These are phyloP conservation scores for Mollisia scopiformis DNA, from an alignment of 2,329 filamentous ascomycete species.

Conservation along the genomic window DNA sequence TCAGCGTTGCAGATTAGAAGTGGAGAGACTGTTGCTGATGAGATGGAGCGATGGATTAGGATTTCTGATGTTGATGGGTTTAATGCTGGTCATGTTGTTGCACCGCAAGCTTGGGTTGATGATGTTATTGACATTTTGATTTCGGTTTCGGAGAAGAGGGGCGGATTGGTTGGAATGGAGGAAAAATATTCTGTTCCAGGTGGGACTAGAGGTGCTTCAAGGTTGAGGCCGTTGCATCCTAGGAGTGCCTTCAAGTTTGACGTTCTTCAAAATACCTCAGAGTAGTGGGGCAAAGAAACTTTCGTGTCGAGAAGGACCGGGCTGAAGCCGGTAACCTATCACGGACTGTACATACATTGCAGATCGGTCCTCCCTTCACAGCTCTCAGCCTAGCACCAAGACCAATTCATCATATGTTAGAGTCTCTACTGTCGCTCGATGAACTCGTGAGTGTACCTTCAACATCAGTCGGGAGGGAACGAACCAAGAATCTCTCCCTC, in stretches of 20 bases:
- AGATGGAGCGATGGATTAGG: background rate
- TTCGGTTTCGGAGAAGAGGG: background rate
- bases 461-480: too few species aligned
- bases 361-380: too few species aligned
- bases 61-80: slow-evolving; percentile 1
- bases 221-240: background rate
- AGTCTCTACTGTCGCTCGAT: too few species aligned
- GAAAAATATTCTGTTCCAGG: background rate
- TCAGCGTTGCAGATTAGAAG: background rate
- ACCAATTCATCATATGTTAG: too few species aligned
- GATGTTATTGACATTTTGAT: background rate
- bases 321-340: too few species aligned
- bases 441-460: too few species aligned
- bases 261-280: too few species aligned
- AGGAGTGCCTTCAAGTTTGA: background rate
- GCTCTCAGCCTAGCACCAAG: too few species aligned
- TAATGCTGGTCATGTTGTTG: background rate
- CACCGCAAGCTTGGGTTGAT: background rate
- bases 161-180: background rate
- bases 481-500: too few species aligned
- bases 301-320: too few species aligned
- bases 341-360: too few species aligned
- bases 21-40: background rate
- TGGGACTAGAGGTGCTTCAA: background rate
- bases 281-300: too few species aligned